A percentile compares a stretch with the other conserved stretches of the same genome.
Evolutionary conservation across 345 rosid species (phyloP).

Genomic region (Camelina sativa): DNA sequence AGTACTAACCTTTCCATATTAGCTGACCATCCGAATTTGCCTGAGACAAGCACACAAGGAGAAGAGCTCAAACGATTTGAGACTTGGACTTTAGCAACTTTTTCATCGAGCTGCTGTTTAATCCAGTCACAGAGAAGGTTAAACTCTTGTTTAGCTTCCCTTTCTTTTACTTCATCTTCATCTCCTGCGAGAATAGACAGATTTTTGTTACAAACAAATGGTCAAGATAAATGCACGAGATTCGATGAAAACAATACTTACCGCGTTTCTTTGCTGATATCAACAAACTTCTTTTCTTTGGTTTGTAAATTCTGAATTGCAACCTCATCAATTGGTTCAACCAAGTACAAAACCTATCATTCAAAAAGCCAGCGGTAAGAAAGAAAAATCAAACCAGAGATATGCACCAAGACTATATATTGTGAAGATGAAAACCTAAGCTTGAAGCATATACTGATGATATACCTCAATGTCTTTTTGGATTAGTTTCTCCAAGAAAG

Average conservation of each 20-base stretch:
- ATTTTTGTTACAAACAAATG: conserved; percentile 1
- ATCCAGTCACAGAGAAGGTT: conserved; percentile 93
- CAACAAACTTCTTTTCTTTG: conserved; percentile 98
- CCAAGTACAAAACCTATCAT: conserved; percentile 78
- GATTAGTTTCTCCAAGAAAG: conserved; percentile 92
- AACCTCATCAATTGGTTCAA: conserved; percentile 98
- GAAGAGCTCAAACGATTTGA: conserved; percentile 92
- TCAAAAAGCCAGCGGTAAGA: background rate
- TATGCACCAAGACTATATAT: background rate
- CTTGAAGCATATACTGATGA: conserved; percentile 12
- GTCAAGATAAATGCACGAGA: background rate
- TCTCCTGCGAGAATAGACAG: conserved; percentile 56
- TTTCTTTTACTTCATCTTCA: conserved; percentile 92
- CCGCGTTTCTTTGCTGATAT: conserved; percentile 98
- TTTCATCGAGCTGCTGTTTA: conserved; percentile 95
- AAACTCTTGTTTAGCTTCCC: conserved; percentile 80
- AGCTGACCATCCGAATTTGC: conserved; percentile 98
- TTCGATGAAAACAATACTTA: conserved; percentile 41
- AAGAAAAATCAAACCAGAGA: background rate
- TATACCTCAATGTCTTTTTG: conserved; percentile 95
- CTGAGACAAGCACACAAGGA: conserved; percentile 98
- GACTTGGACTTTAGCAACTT: conserved; percentile 94
- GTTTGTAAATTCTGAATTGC: conserved; percentile 95
- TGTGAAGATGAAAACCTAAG: background rate
- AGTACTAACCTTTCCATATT: conserved; percentile 92